Evolutionary conservation across 179 eudicot species (phyloP).

Genomic region (Corrigiola litoralis): DNA sequence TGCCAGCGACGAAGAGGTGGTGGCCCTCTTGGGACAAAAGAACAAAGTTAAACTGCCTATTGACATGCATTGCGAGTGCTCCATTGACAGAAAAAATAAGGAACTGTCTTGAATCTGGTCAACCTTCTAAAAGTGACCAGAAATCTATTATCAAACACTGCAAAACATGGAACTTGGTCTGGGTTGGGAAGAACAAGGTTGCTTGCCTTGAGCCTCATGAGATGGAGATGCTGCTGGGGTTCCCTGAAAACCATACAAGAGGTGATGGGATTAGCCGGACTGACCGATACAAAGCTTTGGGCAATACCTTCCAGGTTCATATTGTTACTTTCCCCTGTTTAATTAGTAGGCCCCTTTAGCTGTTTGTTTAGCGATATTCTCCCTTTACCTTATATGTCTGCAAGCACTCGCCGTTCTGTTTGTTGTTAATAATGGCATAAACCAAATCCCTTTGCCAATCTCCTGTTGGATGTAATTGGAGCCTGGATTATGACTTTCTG

Average conservation of each 20-base stretch:
- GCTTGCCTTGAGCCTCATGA: conserved; percentile 72
- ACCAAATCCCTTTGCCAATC: no score
- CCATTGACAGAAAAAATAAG: conserved; percentile 42
- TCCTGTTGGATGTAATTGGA: no score
- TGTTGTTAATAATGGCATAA: no score
- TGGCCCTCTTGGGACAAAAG: conserved; percentile 74
- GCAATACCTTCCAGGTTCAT: conserved; percentile 84
- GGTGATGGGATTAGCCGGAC: conserved; percentile 49
- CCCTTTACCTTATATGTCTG: no score
- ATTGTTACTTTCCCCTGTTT: no score
- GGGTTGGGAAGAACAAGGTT: conserved; percentile 65
- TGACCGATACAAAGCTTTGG: conserved; percentile 58
- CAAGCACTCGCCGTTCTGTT: no score
- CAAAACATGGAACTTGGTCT: conserved; percentile 64
- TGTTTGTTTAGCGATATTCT: no score
- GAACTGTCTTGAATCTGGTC: conserved; percentile 36
- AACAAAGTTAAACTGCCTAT: conserved; percentile 55
- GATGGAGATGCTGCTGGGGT: conserved; percentile 60
- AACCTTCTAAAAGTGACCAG: conserved; percentile 43
- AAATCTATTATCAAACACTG: conserved; percentile 36
- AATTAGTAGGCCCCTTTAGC: no score
- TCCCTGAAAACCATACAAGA: conserved; percentile 63
- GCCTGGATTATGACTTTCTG: no score
- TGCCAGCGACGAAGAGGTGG: conserved; percentile 56
- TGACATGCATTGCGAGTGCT: conserved; percentile 58